phyloP scores from a whole-genome alignment of 306 rosid species.

The Carpinus viminea region DNA sequence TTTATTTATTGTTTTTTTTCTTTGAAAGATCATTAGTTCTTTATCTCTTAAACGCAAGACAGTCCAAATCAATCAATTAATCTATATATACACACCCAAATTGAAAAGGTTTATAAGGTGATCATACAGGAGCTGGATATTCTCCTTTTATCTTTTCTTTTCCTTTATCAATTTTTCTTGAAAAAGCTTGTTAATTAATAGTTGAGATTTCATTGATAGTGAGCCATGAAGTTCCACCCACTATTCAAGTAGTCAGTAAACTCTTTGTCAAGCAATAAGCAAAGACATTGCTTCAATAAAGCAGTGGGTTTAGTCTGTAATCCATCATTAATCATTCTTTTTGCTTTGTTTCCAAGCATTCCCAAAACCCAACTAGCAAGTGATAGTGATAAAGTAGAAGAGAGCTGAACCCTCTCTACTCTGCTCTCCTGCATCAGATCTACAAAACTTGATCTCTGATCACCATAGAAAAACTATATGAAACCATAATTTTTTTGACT shows the following conservation, averaged over 20 bases:
- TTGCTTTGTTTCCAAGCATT: conserved; percentile 48
- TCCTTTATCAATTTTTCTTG: neutral
- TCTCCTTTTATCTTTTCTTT: neutral
- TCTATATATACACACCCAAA: neutral
- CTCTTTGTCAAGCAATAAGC: conserved; percentile 36
- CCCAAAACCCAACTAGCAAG: neutral
- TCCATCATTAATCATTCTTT: conserved; percentile 32
- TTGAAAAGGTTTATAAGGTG: neutral
- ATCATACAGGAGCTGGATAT: neutral
- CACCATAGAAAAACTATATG: neutral
- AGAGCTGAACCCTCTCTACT: neutral
- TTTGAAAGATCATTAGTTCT: no score
- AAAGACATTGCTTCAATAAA: conserved; percentile 38
- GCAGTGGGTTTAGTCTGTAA: conserved; percentile 35
- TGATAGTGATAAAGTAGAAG: conserved; percentile 20
- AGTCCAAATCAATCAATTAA: neutral
- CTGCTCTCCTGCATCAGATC: neutral
- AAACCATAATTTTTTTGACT: neutral
- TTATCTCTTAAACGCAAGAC: neutral
- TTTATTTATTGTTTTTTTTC: no score
- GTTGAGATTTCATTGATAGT: conserved; percentile 31
- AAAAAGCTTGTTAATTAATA: conserved; percentile 5
- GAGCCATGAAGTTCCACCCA: conserved; percentile 30
- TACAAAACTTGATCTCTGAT: neutral
- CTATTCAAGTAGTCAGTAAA: conserved; percentile 27